Evolutionary conservation across 2,329 filamentous ascomycete species (phyloP).

Genomic region (Capronia epimyces): DNA sequence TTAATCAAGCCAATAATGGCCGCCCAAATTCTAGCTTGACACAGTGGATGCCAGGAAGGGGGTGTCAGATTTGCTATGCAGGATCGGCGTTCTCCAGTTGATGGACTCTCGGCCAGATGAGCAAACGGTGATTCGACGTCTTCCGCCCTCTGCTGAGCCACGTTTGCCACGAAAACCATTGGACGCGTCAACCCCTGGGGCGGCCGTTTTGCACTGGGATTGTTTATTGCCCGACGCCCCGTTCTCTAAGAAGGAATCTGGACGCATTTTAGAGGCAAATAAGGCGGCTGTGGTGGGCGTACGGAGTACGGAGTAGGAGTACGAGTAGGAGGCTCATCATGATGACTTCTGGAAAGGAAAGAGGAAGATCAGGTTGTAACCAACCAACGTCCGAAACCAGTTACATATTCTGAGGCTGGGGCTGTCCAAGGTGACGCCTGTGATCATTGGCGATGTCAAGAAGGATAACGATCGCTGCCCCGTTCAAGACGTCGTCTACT

Average conservation of each 20-base stretch:
- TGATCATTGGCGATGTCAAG: no score
- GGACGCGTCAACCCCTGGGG: constrained; percentile 1
- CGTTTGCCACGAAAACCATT: background rate
- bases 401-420: no score
- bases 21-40: background rate
- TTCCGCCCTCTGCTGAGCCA: background rate
- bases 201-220: background rate
- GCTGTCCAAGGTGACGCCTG: no score
- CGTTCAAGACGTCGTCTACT: no score
- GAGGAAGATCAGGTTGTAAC: no score
- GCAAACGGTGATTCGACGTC: background rate
- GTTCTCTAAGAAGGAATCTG: background rate
- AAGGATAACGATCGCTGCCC: no score
- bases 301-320: no score
- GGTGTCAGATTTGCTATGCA: constrained; percentile 1
- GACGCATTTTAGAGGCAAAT: background rate
- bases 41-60: constrained; percentile 2
- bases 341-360: no score
- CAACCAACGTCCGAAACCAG: no score
- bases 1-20: background rate
- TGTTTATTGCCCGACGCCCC: background rate
- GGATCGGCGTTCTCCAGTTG: constrained; percentile 1
- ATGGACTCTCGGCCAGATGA: background rate
- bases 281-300: background rate
- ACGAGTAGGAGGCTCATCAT: no score